These are phyloP conservation scores for Ceratobasidium sp. DNA, from an alignment of 1,284 basidiomycete genomes.

Conservation along the genomic window DNA sequence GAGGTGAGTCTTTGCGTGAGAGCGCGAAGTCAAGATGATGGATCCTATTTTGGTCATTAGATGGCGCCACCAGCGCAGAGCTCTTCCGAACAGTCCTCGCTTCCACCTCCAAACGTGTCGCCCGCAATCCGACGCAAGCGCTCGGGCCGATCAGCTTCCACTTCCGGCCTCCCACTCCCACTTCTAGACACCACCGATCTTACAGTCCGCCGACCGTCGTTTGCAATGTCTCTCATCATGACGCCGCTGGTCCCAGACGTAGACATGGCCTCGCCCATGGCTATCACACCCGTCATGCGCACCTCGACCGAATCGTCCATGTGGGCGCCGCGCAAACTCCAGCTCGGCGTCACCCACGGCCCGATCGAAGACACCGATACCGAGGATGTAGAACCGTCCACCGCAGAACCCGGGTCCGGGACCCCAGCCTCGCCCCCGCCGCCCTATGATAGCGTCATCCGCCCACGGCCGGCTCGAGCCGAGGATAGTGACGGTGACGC, in stretches of 20 bases:
- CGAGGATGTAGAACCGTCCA: conserved; percentile 9
- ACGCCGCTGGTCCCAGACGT: conserved; percentile 36
- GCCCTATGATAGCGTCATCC: conserved; percentile 32
- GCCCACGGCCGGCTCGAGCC: background rate
- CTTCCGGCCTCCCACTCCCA: conserved; percentile 28
- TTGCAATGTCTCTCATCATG: conserved; percentile 30
- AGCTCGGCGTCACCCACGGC: conserved; percentile 21
- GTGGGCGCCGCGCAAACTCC: conserved; percentile 34
- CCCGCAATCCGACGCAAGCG: conserved; percentile 18
- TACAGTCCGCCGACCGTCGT: conserved; percentile 26
- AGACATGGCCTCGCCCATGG: conserved; percentile 38
- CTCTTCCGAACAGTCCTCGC: background rate
- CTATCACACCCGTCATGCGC: conserved; percentile 34
- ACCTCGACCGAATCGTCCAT: conserved; percentile 43
- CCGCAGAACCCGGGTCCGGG: background rate
- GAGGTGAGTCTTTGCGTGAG: conserved; percentile 10
- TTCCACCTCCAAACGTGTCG: conserved; percentile 1
- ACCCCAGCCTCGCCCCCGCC: conserved; percentile 16
- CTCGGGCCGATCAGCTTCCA: conserved; percentile 33
- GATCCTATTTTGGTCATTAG: conserved; percentile 2
- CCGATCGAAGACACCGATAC: conserved; percentile 23
- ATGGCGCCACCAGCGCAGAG: background rate
- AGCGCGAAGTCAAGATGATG: background rate
- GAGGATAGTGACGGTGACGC: conserved; percentile 36
- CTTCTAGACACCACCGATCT: conserved; percentile 33